Evolutionary conservation across 2,329 filamentous ascomycete genomes (phyloP).

Genomic region (Exophiala sp.): DNA sequence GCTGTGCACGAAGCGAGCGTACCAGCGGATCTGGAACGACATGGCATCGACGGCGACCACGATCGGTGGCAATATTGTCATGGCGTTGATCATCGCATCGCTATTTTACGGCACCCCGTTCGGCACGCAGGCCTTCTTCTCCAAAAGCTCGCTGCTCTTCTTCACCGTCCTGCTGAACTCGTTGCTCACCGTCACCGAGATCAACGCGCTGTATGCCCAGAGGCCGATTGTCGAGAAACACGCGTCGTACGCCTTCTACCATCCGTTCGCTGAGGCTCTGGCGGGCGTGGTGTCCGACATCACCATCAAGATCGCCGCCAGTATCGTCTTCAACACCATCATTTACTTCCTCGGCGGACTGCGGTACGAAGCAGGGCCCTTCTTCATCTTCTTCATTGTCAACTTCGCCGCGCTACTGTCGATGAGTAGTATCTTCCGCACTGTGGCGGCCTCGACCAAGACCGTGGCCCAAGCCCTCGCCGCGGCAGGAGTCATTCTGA

Average conservation of each 20-base stretch:
- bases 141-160: constrained; percentile 73
- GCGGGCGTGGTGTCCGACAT: constrained; percentile 79
- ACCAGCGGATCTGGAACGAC: constrained; percentile 68
- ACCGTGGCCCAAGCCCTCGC: constrained; percentile 59
- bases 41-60: constrained; percentile 65
- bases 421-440: constrained; percentile 48
- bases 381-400: constrained; percentile 79
- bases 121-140: constrained; percentile 67
- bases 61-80: constrained; percentile 61
- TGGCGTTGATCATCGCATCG: constrained; percentile 71
- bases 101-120: constrained; percentile 71
- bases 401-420: constrained; percentile 53
- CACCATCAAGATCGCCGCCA: constrained; percentile 69
- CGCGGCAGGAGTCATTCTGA: constrained; percentile 47
- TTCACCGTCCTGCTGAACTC: constrained; percentile 84
- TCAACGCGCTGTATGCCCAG: constrained; percentile 64
- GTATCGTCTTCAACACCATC: constrained; percentile 68
- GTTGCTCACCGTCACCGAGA: constrained; percentile 43
- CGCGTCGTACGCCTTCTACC: constrained; percentile 78
- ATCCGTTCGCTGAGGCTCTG: constrained; percentile 80
- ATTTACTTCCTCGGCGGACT: constrained; percentile 86
- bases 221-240: constrained; percentile 91
- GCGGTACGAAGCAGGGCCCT: constrained; percentile 63
- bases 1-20: constrained; percentile 76
- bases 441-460: constrained; percentile 60